Evolutionary conservation across 225 moss, liverwort and hornwort genomes (phyloP).

Genomic region (Anthoceros angustus): DNA sequence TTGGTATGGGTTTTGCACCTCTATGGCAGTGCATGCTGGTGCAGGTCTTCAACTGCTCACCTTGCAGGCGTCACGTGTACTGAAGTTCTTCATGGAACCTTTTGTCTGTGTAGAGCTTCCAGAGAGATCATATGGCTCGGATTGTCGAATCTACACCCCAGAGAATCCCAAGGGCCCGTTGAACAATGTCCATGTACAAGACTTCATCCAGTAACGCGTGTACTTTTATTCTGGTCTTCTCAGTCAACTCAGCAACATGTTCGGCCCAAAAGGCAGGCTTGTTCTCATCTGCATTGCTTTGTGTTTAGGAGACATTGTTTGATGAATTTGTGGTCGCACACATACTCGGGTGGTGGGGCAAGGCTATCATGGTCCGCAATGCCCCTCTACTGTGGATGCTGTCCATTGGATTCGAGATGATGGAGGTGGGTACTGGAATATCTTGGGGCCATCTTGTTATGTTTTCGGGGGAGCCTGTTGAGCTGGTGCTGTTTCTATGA

Average conservation of each 20-base stretch:
- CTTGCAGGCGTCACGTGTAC: background rate
- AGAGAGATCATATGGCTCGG: slow-evolving; percentile 79
- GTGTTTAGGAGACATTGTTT: slow-evolving; percentile 59
- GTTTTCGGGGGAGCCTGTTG: background rate
- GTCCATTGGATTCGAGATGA: slow-evolving; percentile 90
- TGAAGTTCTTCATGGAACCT: background rate
- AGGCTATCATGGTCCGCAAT: slow-evolving; percentile 85
- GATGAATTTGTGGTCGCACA: slow-evolving; percentile 97
- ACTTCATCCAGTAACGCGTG: background rate
- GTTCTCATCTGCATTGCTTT: background rate
- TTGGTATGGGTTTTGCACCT: slow-evolving; percentile 27
- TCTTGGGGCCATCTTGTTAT: background rate
- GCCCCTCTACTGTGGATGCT: slow-evolving; percentile 56
- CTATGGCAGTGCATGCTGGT: background rate
- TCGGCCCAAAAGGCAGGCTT: background rate
- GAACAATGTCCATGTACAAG: slow-evolving; percentile 61
- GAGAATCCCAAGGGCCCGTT: slow-evolving; percentile 58
- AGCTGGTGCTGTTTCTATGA: background rate
- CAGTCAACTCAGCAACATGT: background rate
- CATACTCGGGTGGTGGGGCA: slow-evolving; percentile 91
- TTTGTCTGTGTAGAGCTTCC: slow-evolving; percentile 40
- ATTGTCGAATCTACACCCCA: slow-evolving; percentile 81
- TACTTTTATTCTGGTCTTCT: background rate
- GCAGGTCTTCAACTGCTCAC: background rate
- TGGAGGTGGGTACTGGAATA: slow-evolving; percentile 38